Evolutionary conservation across 2,329 filamentous ascomycete genomes (phyloP), one percentile per base, ranked within the genome.

Genomic region (Xylaria sp.): DNA sequence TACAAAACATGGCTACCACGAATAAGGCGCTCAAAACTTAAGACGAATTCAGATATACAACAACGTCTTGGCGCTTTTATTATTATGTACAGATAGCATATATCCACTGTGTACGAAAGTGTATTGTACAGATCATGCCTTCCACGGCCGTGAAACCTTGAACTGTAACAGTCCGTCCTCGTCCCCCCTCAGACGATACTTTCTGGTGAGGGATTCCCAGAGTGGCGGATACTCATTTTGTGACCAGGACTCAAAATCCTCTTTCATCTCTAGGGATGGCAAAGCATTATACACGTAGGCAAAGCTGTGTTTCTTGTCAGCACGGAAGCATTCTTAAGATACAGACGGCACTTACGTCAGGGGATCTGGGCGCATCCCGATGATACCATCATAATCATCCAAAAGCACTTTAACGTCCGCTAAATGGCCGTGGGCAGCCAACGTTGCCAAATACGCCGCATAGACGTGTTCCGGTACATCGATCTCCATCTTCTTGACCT

Each of bases 201-300:
- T 82, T 71, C 83, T 83, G 73, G 88, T 85, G 69, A 97, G 78
- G 72, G 90, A 85, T 12, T 81, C 82, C 94, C 93, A 97, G 5
- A 87, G 81, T 10, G 87, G 83, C 0, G 92, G 89, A 78, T 93
- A 93, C 51, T 86, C 85, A 58, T 86, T 80, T 73, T 86, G 86
- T 1, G 91, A 91, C 93, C 93, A 97, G 18, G 85, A 82, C 77
- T 94, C 90, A 65, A 97, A 91, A 44, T 88, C 83, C 5, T 86
- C 83, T 78, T 96, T 93, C 75, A 89, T 85, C 61, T 86, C 85
- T 68, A 87, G 85, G 66, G 86, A 88, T 2, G 88, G 89, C 2
- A 93, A 85, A 10, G 89, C 90, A 74, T 95, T 96, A 79, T 93
- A 93, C 67, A 93, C 85, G 29, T 91, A 87, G 18, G 90, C 93